These are phyloP conservation scores for Apostasia shenzhenica DNA, from an alignment of 106 monocot species.

Conservation along the genomic window DNA sequence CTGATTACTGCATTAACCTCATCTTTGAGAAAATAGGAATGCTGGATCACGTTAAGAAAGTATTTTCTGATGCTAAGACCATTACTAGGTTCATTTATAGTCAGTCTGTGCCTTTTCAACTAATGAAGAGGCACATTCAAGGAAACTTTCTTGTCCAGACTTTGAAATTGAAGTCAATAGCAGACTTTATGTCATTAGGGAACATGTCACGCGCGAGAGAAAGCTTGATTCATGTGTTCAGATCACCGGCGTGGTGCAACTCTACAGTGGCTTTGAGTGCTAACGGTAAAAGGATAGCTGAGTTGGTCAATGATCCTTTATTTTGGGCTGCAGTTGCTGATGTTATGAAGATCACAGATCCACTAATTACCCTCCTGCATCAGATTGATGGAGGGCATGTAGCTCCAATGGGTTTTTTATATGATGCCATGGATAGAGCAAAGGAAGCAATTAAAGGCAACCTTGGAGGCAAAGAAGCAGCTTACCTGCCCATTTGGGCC, in stretches of 20 bases:
- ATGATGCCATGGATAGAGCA: conserved; percentile 76
- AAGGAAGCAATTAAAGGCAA: conserved; percentile 55
- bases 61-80: conserved; percentile 35
- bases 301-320: conserved; percentile 30
- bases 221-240: conserved; percentile 54
- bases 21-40: conserved; percentile 55
- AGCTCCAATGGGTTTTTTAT: conserved; percentile 57
- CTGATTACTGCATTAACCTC: conserved; percentile 60
- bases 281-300: conserved; percentile 25
- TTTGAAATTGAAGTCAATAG: conserved; percentile 38
- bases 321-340: conserved; percentile 63
- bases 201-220: conserved; percentile 48
- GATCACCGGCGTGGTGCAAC: conserved; percentile 30
- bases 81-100: conserved; percentile 65
- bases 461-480: conserved; percentile 36
- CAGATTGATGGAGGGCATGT: conserved; percentile 28
- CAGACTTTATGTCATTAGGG: conserved; percentile 46
- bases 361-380: conserved; percentile 43
- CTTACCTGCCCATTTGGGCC: conserved; percentile 39
- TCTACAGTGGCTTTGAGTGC: conserved; percentile 40
- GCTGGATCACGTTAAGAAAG: conserved; percentile 38
- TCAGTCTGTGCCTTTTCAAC: conserved; percentile 30
- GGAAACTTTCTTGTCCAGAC: conserved; percentile 30
- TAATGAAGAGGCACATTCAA: conserved; percentile 40
- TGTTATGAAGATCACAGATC: conserved; percentile 44